Evolutionary conservation across 768 basidiomycete species (phyloP), one percentile per base, ranked within the genome.

Genomic region (Phaeolepiota aurea): DNA sequence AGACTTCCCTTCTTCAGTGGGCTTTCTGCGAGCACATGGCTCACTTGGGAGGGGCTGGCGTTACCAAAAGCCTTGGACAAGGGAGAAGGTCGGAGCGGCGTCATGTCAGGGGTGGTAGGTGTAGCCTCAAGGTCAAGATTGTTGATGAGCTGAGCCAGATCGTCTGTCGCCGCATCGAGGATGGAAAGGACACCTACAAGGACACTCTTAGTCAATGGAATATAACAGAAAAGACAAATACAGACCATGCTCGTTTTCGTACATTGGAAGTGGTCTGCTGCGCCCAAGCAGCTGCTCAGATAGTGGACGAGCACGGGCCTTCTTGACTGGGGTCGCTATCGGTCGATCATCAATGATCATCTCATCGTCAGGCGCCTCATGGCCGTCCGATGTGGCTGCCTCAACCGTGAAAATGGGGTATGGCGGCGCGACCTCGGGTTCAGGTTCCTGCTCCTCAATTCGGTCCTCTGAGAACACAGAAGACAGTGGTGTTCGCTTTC

Each of bases 111-210:
- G 4, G 55, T 69, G 2, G 67, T 65, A 0, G 86, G 87, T 0
- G 87, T 89, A 3, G 84, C 83, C 53, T 87, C 77, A 3, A 90
- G 65, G 48, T 88, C 83, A n/a, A 90, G 68, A n/a, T 74, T 72
- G 46, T 80, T 84, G 55, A 90, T 85, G 3, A 90, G 63, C 41
- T 76, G 75, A 0, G 82, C 87, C 3, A 90, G 71, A 31, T 89
- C 87, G 38, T 85, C 77, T 1, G 87, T 89, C 0, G 83, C 87
- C 0, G 84, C 83, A 46, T 82, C 82, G n/a, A 88, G 62, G 20
- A 86, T 71, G 0, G 79, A 83, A 1, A 87, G 52, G 11, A 76
- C 75, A 45, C 72, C 85, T 74, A 42, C 31, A 7, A 23, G 32
- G 45, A 41, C 38, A 5, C 9, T 7, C 22, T 58, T 57, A 0